Base-by-base conservation (phyloP, 2,329 filamentous ascomycete species). In the Aspergillus persii region DNA sequence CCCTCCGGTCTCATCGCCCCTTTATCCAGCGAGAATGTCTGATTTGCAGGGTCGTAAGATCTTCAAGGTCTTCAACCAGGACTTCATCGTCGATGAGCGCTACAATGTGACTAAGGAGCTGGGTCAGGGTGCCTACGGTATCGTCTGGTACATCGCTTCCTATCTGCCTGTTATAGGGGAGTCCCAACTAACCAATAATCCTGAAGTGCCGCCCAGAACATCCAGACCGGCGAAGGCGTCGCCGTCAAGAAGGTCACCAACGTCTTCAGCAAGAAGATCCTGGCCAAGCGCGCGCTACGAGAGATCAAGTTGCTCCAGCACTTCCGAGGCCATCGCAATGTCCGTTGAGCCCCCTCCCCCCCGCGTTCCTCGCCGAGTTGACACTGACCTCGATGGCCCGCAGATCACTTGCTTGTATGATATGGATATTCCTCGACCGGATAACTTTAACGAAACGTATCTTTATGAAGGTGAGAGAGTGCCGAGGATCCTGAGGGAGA, bases 191-290 rank as follows among this genome's bases (percentile, higher is more conserved):
- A 41, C 29, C 50, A 58, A 61, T 63, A 61, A 62, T 63, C 47
- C 64, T 60, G 23, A 56, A 96, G 93, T 78, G 94, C 95, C 61
- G 95, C 95, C 57, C 91, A 92, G 66, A 97, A 98, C 83, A 89
- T 87, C 74, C 87, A 92, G 77, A 96, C 90, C 33, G 89, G 87
- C 71, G 95, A 99, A 76, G 93, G 94, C 46, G 93, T 99, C 63
- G 95, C 95, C 71, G 95, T 99, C 83, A 99, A 99, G 81, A 99
- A 99, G 81, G 92, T 99, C 76, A 99, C 95, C 82, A 99, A 99
- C 90, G 94, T 99, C 71, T 99, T 99, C 80, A 97, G 92, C 85
- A 99, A 99, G 83, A 98, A 98, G 87, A 99, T 99, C 69, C 85
- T 99, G 67, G 95, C 95, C 71, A 99, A 99, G 87, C 91, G 95